Conservation (phyloP, 768 basidiomycete genomes). For the Lyophyllum shimeji region DNA sequence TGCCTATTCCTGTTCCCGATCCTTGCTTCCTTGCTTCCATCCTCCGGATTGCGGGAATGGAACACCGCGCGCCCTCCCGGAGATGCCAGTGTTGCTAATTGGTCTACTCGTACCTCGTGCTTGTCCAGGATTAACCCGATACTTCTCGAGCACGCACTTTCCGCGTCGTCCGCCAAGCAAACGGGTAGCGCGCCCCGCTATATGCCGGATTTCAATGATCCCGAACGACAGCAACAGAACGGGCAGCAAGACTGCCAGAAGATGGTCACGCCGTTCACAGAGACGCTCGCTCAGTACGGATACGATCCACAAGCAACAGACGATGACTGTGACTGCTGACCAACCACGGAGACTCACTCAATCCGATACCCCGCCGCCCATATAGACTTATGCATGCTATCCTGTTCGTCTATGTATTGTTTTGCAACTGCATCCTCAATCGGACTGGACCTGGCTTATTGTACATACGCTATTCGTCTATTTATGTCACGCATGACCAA, state of each 20-base stretch:
- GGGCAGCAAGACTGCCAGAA: constrained; percentile 5
- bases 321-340: constrained; percentile 11
- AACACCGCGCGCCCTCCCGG: too few relatives aligned
- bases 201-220: background rate
- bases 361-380: background rate
- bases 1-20: background rate
- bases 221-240: constrained; percentile 1
- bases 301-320: constrained; percentile 18
- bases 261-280: constrained; percentile 18
- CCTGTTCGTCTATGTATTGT: background rate
- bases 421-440: background rate
- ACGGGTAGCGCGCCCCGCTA: background rate
- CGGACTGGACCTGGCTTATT: too few relatives aligned
- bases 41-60: too few relatives aligned
- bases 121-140: constrained; percentile 17
- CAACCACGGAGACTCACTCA: background rate
- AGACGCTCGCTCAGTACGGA: constrained; percentile 14
- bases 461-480: background rate
- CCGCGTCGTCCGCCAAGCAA: background rate
- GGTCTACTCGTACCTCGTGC: background rate
- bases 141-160: constrained; percentile 15
- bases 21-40: background rate
- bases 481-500: background rate
- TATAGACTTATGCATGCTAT: background rate
- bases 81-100: background rate